These are phyloP conservation scores for Solanum chacoense DNA, from an alignment of 305 asterid species.

Conservation along the genomic window DNA sequence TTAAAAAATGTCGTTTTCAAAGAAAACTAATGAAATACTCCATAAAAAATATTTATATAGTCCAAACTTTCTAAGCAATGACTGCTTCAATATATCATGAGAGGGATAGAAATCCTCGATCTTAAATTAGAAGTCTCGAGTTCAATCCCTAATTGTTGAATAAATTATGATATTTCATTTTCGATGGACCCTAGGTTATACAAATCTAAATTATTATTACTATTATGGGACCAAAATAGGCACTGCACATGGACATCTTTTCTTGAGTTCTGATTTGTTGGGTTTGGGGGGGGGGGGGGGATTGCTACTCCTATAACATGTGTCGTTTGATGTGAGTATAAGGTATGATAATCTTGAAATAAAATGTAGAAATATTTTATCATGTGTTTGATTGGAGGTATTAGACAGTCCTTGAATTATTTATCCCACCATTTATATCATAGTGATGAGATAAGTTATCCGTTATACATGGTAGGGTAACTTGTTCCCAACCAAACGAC, in stretches of 20 bases:
- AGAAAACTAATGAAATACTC: background rate
- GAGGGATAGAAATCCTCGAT: background rate
- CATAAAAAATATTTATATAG: background rate
- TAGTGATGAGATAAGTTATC: no score
- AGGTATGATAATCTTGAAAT: no score
- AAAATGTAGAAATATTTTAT: no score
- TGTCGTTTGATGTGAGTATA: no score
- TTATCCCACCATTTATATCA: background rate
- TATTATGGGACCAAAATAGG: no score
- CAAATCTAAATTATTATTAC: background rate
- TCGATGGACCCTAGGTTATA: background rate
- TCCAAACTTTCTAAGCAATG: background rate
- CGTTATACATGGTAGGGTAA: background rate
- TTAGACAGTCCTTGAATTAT: fast-evolving
- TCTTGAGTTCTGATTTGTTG: background rate
- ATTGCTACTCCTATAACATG: background rate
- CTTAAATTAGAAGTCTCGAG: fast-evolving
- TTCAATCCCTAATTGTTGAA: fast-evolving
- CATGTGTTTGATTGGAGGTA: fast-evolving
- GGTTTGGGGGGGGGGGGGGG: background rate
- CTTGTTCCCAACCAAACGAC: background rate
- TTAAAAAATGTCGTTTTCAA: background rate
- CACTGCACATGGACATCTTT: background rate
- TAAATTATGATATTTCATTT: background rate
- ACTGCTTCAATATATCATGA: no score